These are phyloP conservation scores for Durusdinium trenchii DNA, from an alignment of 73 alveolate species.

Conservation along the genomic window DNA sequence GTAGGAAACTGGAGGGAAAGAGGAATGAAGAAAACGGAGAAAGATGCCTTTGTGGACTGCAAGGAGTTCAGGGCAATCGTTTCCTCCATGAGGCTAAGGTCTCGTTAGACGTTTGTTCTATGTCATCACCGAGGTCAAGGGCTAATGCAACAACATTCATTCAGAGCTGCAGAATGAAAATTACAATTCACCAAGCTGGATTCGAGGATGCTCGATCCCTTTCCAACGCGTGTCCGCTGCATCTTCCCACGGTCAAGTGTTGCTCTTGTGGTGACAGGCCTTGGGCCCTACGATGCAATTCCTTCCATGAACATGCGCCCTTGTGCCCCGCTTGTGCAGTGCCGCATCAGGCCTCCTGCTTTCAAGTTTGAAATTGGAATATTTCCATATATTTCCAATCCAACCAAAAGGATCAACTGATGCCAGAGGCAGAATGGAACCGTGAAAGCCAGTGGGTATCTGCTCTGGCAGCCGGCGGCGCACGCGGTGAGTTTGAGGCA, in stretches of 20 bases:
- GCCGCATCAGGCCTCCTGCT: slow-evolving; percentile 62
- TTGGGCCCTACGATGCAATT: slow-evolving; percentile 68
- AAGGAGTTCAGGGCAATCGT: too few species aligned
- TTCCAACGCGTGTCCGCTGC: too few species aligned
- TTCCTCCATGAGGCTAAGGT: too few species aligned
- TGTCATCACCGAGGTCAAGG: background rate
- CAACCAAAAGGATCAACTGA: background rate
- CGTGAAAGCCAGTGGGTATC: slow-evolving; percentile 92
- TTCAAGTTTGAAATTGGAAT: too few species aligned
- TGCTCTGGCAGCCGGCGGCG: slow-evolving; percentile 89
- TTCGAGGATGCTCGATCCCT: background rate
- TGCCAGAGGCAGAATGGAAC: slow-evolving; percentile 70
- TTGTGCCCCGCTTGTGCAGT: slow-evolving; percentile 83
- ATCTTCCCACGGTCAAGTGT: too few species aligned
- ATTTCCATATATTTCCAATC: too few species aligned
- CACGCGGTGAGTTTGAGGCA: slow-evolving; percentile 75
- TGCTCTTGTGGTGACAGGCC: slow-evolving; percentile 77
- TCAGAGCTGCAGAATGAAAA: background rate
- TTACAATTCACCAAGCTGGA: background rate
- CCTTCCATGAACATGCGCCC: slow-evolving; percentile 47
- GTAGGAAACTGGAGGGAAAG: too few species aligned
- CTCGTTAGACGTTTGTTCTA: too few species aligned
- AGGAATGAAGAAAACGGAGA: too few species aligned
- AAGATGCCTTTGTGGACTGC: too few species aligned
- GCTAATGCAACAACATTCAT: background rate